These are phyloP conservation scores for Corrigiola litoralis DNA, from an alignment of 179 eudicot genomes.

Conservation along the genomic window DNA sequence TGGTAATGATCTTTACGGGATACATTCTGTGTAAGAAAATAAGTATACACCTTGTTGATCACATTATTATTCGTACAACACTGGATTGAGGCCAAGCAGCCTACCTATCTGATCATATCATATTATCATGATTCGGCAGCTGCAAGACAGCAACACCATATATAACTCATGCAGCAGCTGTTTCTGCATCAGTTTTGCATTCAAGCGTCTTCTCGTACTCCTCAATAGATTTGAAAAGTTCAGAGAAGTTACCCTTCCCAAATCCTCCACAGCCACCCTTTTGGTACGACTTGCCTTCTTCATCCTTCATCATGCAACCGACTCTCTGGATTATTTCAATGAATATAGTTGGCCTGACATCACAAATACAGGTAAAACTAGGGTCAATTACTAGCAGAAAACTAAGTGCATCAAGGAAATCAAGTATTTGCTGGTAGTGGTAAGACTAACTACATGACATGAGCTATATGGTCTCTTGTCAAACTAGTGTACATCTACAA, in stretches of 20 bases:
- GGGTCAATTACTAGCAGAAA: background rate
- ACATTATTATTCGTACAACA: background rate
- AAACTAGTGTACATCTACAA: no score
- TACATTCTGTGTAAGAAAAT: background rate
- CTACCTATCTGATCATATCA: background rate
- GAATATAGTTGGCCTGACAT: slow-evolving; percentile 87
- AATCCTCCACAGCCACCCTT: slow-evolving; percentile 94
- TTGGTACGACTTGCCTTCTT: slow-evolving; percentile 55
- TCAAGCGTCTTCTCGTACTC: slow-evolving; percentile 87
- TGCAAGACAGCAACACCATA: background rate
- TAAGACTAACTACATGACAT: background rate
- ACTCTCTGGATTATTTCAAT: slow-evolving; percentile 89
- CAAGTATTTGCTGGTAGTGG: background rate
- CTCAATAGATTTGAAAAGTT: slow-evolving; percentile 86
- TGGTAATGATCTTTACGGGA: background rate
- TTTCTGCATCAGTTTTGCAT: slow-evolving; percentile 36
- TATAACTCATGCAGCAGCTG: slow-evolving; percentile 34
- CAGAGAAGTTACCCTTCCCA: slow-evolving; percentile 87
- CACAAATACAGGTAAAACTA: background rate
- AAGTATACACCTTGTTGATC: background rate
- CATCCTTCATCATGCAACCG: slow-evolving; percentile 75
- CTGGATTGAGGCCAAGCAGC: background rate
- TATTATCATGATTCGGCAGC: background rate
- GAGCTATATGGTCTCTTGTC: no score
- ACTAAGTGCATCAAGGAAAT: background rate